Conservation (phyloP, 352 stramenopile genomes). For the Globisporangium emineosum region DNA sequence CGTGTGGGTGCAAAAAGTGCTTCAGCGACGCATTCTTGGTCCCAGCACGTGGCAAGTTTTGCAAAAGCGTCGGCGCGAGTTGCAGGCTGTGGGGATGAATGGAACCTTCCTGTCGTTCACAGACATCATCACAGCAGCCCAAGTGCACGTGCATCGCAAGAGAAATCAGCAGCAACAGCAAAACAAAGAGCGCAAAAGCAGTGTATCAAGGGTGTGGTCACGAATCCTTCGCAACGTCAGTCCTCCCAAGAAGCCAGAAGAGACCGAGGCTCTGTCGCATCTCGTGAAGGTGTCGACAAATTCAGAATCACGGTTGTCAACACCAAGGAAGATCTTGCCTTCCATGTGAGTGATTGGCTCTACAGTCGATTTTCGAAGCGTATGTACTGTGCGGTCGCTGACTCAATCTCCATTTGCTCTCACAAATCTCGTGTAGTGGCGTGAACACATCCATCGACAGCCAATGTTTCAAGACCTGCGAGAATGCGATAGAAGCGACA, state of each 20-base stretch:
- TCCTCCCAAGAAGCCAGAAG: conserved; percentile 15
- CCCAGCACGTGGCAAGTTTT: conserved; percentile 45
- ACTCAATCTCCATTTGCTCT: background rate
- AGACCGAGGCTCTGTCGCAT: background rate
- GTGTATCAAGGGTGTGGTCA: background rate
- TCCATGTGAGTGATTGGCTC: conserved; percentile 25
- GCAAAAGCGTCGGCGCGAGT: conserved; percentile 29
- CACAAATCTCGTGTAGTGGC: background rate
- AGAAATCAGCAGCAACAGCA: background rate
- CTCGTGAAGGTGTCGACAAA: background rate
- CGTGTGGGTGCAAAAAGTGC: conserved; percentile 51
- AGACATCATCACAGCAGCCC: conserved; percentile 37
- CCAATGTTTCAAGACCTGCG: background rate
- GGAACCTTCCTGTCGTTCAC: conserved; percentile 30
- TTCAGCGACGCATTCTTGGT: conserved; percentile 44
- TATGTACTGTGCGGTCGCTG: background rate
- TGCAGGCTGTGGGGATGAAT: conserved; percentile 24
- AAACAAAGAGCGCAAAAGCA: background rate
- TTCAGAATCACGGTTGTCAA: conserved; percentile 13
- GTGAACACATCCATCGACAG: background rate
- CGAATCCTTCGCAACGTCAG: background rate
- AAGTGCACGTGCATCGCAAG: conserved; percentile 22
- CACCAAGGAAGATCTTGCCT: conserved; percentile 34
- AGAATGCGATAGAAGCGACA: background rate
- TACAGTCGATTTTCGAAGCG: background rate